Conservation (phyloP, 1,284 basidiomycete species). For the Pseudomicrostroma phylloplanum region DNA sequence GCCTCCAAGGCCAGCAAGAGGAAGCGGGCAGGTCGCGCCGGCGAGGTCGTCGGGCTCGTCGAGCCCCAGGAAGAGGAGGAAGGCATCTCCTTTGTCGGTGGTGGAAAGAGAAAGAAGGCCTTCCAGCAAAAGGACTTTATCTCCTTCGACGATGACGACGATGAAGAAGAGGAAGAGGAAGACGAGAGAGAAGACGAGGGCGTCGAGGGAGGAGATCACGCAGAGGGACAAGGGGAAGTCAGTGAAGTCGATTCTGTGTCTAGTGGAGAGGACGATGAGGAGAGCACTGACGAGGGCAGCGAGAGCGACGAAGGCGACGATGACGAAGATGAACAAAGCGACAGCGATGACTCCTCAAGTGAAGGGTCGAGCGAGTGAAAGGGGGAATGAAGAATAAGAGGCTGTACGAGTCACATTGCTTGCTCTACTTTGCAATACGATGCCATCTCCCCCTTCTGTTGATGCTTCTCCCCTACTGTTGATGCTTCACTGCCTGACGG, state of each 20-base stretch:
- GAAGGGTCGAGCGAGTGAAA: not conserved
- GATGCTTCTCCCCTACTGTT: no score
- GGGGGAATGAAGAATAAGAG: not conserved
- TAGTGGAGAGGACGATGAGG: conserved; percentile 8
- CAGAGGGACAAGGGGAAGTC: conserved; percentile 24
- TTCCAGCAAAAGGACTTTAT: not conserved
- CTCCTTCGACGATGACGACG: conserved; percentile 9
- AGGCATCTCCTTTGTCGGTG: conserved; percentile 18
- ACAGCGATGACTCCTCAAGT: conserved; percentile 5
- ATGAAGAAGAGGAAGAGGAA: conserved; percentile 12
- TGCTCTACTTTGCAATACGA: no score
- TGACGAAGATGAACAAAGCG: conserved; percentile 6
- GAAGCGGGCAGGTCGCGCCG: conserved; percentile 18
- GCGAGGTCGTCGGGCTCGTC: conserved; percentile 28
- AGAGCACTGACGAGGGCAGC: conserved; percentile 9
- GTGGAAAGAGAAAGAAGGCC: conserved; percentile 1
- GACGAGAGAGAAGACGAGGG: conserved; percentile 14
- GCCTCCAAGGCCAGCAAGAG: not conserved
- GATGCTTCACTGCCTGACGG: no score
- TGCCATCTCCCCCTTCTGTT: no score
- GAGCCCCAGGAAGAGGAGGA: conserved; percentile 15
- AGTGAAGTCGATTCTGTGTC: conserved; percentile 21
- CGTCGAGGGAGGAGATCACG: conserved; percentile 13
- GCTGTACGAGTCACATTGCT: no score
- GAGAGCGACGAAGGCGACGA: conserved; percentile 4